Evolutionary conservation across 768 basidiomycete species (phyloP), one percentile per base, ranked within the genome.

Genomic region (Boletus tomentosulus): DNA sequence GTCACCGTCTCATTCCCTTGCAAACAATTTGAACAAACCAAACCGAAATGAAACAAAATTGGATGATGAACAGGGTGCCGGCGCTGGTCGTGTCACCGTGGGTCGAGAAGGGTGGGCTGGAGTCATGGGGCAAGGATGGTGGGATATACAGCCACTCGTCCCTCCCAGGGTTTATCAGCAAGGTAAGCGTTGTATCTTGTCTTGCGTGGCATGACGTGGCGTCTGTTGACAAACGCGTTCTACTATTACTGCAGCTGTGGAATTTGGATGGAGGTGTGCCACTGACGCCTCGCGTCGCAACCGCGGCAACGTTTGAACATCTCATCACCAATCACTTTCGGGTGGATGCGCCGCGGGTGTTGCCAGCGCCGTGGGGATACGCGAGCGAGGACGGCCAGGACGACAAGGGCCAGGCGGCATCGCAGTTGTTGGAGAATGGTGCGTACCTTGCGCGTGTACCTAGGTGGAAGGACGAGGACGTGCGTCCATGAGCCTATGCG

Each of bases 81-180:
- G n/a, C 64, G 16, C 51, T 65, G 30, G 52, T 57, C 34, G 53
- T 65, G 50, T 65, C 64, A 0, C 64, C 64, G 2, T 66, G 64
- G 64, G 62, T 65, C 28, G 12, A 55, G 19, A 57, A 66, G 27
- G 64, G 64, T 4, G 49, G 33, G 7, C 54, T 66, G 24, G 64
- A 53, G 15, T 59, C 53, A 22, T 2, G 41, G 10, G 60, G 53
- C 0, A 31, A 27, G 25, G 8, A 57, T 15, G 59, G 50, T 11
- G n/a, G 11, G 30, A 38, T 49, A 15, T 66, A 65, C 15, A 66
- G 65, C 15, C 64, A 65, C 15, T 59, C 64, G 2, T 62, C 64
- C 10, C 57, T 65, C 9, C 53, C 62, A 0, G 60, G 50, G 16
- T 65, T 65, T 33, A 49, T 66, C 42, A 45, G 44, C 57, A 66